Percentiles rank a stretch among this genome's conserved stretches.
Conservation (phyloP, 2,329 filamentous ascomycete genomes). For the Claviceps pusilla region DNA sequence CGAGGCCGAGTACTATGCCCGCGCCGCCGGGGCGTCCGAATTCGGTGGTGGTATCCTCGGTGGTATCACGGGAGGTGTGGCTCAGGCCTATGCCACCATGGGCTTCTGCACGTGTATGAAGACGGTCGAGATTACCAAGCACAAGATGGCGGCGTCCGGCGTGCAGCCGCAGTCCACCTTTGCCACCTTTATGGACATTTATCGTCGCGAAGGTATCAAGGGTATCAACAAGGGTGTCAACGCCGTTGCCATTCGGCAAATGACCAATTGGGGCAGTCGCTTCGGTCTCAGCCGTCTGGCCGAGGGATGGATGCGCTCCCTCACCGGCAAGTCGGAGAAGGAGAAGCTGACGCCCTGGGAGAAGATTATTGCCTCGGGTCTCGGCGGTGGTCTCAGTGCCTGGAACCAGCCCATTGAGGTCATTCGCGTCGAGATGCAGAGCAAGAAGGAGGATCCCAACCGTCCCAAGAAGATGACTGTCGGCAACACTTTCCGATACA, state of each 20-base stretch:
- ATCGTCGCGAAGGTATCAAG: slow-evolving; percentile 78
- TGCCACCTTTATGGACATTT: slow-evolving; percentile 93
- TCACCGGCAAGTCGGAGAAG: slow-evolving; percentile 62
- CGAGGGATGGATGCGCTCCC: slow-evolving; percentile 69
- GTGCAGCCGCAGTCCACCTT: slow-evolving; percentile 82
- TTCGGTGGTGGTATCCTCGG: slow-evolving; percentile 81
- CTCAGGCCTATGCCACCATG: slow-evolving; percentile 98
- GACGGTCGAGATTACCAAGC: slow-evolving; percentile 98
- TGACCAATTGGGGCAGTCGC: slow-evolving; percentile 97
- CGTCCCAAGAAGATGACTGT: slow-evolving; percentile 98
- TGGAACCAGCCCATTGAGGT: slow-evolving; percentile 99
- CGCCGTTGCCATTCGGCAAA: slow-evolving; percentile 94
- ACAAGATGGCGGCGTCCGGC: slow-evolving; percentile 76
- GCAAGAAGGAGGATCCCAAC: slow-evolving; percentile 94
- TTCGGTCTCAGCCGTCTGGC: slow-evolving; percentile 89
- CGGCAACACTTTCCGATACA: slow-evolving; percentile 70
- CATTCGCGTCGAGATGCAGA: slow-evolving; percentile 99
- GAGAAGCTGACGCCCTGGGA: slow-evolving; percentile 67
- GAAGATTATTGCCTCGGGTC: slow-evolving; percentile 73
- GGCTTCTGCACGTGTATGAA: slow-evolving; percentile 99
- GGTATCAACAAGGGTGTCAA: slow-evolving; percentile 99
- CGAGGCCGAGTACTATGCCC: slow-evolving; percentile 92
- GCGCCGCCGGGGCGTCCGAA: slow-evolving; percentile 64
- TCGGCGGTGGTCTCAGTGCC: slow-evolving; percentile 87
- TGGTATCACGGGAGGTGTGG: slow-evolving; percentile 86